Percentiles rank a stretch among this genome's conserved stretches.
Evolutionary conservation across 345 rosid genomes (phyloP).

Genomic region (Camelina hispida): DNA sequence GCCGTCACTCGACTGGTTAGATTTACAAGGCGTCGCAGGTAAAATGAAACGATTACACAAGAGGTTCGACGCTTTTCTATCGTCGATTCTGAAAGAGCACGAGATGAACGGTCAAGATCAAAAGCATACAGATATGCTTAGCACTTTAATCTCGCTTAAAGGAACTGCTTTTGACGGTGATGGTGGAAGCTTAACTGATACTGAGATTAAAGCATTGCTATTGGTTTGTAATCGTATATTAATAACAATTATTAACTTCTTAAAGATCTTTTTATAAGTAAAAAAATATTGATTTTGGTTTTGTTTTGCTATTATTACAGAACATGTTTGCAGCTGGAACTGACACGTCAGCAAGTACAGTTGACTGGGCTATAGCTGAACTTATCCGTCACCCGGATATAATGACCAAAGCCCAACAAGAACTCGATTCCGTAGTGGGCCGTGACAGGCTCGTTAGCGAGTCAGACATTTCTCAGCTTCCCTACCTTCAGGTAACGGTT

Average conservation of each 20-base stretch:
- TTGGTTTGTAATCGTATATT: conserved; percentile 49
- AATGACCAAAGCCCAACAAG: conserved; percentile 53
- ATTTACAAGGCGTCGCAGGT: conserved; percentile 76
- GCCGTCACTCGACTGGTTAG: conserved; percentile 80
- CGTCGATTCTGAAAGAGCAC: conserved; percentile 67
- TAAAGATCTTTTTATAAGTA: background rate
- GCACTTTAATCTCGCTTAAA: conserved; percentile 65
- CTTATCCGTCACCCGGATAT: conserved; percentile 72
- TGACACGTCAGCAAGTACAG: conserved; percentile 90
- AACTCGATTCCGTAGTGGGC: conserved; percentile 72
- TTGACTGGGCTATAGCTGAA: conserved; percentile 93
- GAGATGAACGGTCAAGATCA: conserved; percentile 41
- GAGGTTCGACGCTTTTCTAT: conserved; percentile 71
- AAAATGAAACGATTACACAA: conserved; percentile 91
- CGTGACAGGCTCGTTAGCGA: conserved; percentile 56
- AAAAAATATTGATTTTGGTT: background rate
- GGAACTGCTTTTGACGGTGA: conserved; percentile 55
- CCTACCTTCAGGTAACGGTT: conserved; percentile 59
- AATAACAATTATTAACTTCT: background rate
- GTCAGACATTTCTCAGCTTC: conserved; percentile 55
- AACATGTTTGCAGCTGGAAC: conserved; percentile 95
- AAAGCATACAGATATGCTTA: conserved; percentile 56
- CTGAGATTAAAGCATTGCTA: conserved; percentile 84
- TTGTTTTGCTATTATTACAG: conserved; percentile 37
- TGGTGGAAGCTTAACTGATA: conserved; percentile 69